phyloP scores from a whole-genome alignment of 164 flowering plant species.

The Liriodendron chinense region DNA sequence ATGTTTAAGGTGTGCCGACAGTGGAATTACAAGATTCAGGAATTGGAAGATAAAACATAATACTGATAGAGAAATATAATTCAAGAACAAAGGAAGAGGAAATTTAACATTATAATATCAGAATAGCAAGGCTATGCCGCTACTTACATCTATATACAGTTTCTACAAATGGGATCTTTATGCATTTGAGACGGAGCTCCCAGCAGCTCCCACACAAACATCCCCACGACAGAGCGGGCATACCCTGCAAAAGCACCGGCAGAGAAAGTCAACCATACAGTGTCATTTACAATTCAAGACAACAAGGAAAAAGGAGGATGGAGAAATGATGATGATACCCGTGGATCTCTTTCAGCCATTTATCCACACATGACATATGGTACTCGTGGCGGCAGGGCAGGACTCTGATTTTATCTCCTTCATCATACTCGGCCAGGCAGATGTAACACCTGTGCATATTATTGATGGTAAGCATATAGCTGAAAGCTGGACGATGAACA shows the following conservation, averaged over 20 bases:
- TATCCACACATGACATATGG: conserved; percentile 75
- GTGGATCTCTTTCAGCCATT: conserved; percentile 96
- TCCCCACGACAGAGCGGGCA: conserved; percentile 87
- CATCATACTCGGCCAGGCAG: conserved; percentile 92
- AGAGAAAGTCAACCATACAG: not conserved
- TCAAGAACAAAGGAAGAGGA: not conserved
- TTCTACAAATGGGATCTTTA: not conserved
- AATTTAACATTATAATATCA: not conserved
- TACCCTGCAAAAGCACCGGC: conserved; percentile 37
- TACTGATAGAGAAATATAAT: not conserved
- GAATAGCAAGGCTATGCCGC: not conserved
- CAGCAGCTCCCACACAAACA: conserved; percentile 45
- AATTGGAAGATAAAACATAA: not conserved
- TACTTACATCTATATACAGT: not conserved
- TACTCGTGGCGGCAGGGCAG: conserved; percentile 90
- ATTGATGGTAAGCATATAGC: not conserved
- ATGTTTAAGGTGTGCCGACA: no score
- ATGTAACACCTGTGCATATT: conserved; percentile 67
- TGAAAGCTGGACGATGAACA: not conserved
- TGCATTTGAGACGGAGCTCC: conserved; percentile 25
- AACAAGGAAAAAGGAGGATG: not conserved
- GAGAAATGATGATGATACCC: conserved; percentile 38
- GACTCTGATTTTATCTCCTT: conserved; percentile 68
- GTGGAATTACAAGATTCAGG: not conserved
- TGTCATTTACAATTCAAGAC: not conserved